Conservation (phyloP, 2,329 filamentous ascomycete genomes). For the Septoria linicola region DNA sequence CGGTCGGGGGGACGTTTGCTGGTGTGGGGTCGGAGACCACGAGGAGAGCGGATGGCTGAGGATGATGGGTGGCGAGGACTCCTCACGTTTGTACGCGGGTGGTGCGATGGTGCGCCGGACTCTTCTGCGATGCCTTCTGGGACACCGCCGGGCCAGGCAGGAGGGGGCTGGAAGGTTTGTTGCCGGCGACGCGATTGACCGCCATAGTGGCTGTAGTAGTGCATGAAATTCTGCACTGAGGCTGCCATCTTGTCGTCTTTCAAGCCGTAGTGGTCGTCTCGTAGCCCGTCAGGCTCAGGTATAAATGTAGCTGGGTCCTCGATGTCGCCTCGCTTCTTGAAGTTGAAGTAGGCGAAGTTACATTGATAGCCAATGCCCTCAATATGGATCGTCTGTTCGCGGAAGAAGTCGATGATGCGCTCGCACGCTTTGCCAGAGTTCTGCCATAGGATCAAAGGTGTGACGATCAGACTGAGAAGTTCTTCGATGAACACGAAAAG, state of each 20-base stretch:
- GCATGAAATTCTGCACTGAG: conserved; percentile 91
- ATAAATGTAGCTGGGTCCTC: conserved; percentile 39
- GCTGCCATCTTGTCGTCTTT: conserved; percentile 99
- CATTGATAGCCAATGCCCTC: conserved; percentile 95
- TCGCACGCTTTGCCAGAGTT: conserved; percentile 86
- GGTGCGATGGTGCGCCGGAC: conserved; percentile 6
- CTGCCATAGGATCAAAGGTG: conserved; percentile 83
- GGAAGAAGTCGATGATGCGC: conserved; percentile 94
- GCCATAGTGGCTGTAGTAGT: conserved; percentile 65
- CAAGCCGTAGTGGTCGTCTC: conserved; percentile 89
- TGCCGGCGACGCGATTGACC: conserved; percentile 31
- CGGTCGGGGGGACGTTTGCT: background rate
- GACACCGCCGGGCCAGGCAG: conserved; percentile 35
- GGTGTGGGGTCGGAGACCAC: background rate
- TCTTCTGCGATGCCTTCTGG: conserved; percentile 28
- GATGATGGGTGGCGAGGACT: conserved; percentile 12
- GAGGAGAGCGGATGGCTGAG: conserved; percentile 23
- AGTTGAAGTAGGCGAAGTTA: conserved; percentile 96
- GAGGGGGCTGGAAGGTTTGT: conserved; percentile 34
- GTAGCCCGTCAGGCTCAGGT: conserved; percentile 51
- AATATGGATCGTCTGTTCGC: conserved; percentile 95
- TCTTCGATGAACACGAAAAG: conserved; percentile 90
- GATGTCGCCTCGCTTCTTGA: conserved; percentile 72
- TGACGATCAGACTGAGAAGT: conserved; percentile 85
- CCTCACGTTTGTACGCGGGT: conserved; percentile 3